Evolutionary conservation across 441 rosid species (phyloP).

Genomic region (Omphalea diandra): DNA sequence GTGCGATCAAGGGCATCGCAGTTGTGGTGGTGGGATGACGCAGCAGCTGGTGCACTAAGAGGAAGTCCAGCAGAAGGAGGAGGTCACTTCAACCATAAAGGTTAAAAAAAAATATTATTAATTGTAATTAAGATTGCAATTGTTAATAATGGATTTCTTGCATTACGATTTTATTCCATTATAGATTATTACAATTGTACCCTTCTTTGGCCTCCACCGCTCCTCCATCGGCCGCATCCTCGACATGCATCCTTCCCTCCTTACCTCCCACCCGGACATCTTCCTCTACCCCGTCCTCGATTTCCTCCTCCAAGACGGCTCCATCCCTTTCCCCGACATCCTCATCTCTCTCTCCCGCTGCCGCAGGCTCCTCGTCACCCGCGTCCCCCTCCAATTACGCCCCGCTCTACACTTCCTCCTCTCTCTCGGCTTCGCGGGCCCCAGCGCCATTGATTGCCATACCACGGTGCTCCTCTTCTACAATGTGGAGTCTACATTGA

Average conservation of each 20-base stretch:
- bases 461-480: conserved; percentile 65
- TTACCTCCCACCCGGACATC: conserved; percentile 53
- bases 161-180: too few species aligned
- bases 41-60: too few species aligned
- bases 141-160: too few species aligned
- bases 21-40: too few species aligned
- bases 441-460: conserved; percentile 37
- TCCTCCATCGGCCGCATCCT: conserved; percentile 65
- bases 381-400: conserved; percentile 47
- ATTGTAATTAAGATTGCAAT: too few species aligned
- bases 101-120: too few species aligned
- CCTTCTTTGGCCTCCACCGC: conserved; percentile 60
- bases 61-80: too few species aligned
- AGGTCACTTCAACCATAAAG: too few species aligned
- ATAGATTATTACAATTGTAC: too few species aligned
- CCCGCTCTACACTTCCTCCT: conserved; percentile 51
- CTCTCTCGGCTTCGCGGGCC: conserved; percentile 57
- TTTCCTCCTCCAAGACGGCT: conserved; percentile 63
- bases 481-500: conserved; percentile 52
- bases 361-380: conserved; percentile 58
- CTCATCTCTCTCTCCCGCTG: conserved; percentile 61
- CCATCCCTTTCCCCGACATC: conserved; percentile 41
- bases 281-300: conserved; percentile 50
- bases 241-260: conserved; percentile 64
- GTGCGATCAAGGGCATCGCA: too few species aligned